These are phyloP conservation scores for Hermanozyma aechmeae DNA, from an alignment of 805 yeast genomes.

Conservation along the genomic window DNA sequence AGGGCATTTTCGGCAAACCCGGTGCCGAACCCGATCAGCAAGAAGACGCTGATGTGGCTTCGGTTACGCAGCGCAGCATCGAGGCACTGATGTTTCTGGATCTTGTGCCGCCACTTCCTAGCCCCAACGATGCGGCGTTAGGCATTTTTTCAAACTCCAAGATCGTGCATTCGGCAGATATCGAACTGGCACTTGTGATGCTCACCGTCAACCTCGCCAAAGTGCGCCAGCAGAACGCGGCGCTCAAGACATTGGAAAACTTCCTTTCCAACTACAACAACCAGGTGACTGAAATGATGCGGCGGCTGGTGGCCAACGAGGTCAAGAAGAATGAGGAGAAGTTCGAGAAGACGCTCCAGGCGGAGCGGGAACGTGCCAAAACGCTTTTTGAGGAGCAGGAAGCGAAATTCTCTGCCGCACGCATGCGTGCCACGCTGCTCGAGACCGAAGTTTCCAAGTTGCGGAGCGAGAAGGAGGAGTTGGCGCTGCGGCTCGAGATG, in stretches of 20 bases:
- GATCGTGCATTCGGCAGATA: constrained; percentile 44
- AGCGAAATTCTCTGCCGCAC: constrained; percentile 4
- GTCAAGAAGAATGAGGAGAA: constrained; percentile 4
- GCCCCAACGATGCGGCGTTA: constrained; percentile 26
- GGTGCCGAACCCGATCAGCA: neutral
- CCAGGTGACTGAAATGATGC: constrained; percentile 5
- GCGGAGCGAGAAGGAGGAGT: constrained; percentile 2
- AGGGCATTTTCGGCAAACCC: constrained; percentile 21
- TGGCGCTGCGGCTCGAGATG: neutral
- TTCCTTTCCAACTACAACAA: constrained; percentile 43
- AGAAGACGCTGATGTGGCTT: too few species aligned
- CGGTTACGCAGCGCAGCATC: neutral
- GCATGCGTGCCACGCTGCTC: constrained; percentile 3
- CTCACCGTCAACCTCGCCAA: constrained; percentile 47
- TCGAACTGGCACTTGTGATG: constrained; percentile 47
- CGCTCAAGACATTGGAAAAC: constrained; percentile 43
- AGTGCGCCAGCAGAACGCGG: constrained; percentile 50
- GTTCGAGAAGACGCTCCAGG: constrained; percentile 1
- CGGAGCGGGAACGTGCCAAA: constrained; percentile 3
- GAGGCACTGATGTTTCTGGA: constrained; percentile 39
- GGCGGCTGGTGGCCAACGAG: constrained; percentile 1
- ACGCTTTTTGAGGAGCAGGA: constrained; percentile 4
- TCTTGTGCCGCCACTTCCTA: constrained; percentile 41
- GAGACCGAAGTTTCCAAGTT: constrained; percentile 4
- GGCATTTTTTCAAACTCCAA: constrained; percentile 55